Evolutionary conservation across 1,284 basidiomycete genomes (phyloP), one percentile per base, ranked within the genome.

Genomic region (Cronartium quercuum): DNA sequence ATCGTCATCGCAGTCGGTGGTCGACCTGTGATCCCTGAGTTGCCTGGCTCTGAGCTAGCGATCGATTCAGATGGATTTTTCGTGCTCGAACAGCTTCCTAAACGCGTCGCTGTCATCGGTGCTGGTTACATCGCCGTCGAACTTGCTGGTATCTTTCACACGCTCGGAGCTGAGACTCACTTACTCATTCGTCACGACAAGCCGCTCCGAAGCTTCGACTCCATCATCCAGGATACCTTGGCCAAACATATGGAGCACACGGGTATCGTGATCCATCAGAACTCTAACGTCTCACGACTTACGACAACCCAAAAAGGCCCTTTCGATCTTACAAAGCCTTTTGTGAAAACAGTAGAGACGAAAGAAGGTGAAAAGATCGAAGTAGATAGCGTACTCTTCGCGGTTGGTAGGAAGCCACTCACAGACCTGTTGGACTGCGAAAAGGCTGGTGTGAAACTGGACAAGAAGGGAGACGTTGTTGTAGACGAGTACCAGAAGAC

Each of bases 91-190:
- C 86, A 90, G 76, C 92, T 96, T 83, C 95, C 95, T 13, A 92
- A 90, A 83, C 88, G 93, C 74, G 94, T 96, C 40, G 94, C 90
- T 1, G 90, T 98, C 76, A 89, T 97, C 51, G 95, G 95, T 66
- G 95, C 95, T 21, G 95, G 95, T 3, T 98, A 98, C 83, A 98
- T 98, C 79, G 92, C 93, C 29, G 91, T 98, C 78, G 95, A 98
- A 77, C 77, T 84, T 10, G 81, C 80, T 10, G 80, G 80, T 62
- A 78, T 82, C 40, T 78, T 82, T 47, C 66, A 35, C 41, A 34
- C 51, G 5, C 87, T 94, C 66, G 92, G 92, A 34, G 86, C 88
- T 58, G 92, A 98, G 83, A 95, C 94, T 24, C 93, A 97, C 81
- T 83, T 98, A 77, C 82, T 97, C 80, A 96, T 97, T 79, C 90